Percentiles rank a stretch among this genome's conserved stretches.
Evolutionary conservation across 1,284 basidiomycete species (phyloP).

Genomic region (Apiotrichum veenhuisii): DNA sequence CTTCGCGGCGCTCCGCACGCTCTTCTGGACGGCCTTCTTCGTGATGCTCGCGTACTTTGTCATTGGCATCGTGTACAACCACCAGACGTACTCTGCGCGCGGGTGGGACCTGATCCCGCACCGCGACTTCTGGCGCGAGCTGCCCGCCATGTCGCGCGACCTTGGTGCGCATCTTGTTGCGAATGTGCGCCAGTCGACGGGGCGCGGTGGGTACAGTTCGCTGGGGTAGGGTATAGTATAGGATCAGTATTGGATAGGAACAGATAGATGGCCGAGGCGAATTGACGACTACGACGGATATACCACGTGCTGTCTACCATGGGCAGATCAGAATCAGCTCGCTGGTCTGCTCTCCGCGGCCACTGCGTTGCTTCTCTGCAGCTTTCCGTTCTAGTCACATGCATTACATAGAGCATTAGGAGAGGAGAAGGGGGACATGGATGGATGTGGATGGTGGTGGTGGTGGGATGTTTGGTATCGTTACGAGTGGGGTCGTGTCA

Average conservation of each 20-base stretch:
- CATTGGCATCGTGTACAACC: constrained; percentile 50
- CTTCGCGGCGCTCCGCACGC: constrained; percentile 27
- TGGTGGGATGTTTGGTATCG: background rate
- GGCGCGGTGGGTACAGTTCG: constrained; percentile 41
- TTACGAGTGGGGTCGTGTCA: background rate
- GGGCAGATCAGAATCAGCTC: too few relatives aligned
- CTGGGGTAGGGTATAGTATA: constrained; percentile 23
- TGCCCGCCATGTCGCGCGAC: constrained; percentile 42
- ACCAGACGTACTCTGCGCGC: constrained; percentile 48
- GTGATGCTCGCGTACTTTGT: constrained; percentile 41
- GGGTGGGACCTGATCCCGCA: constrained; percentile 51
- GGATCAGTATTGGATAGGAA: too few relatives aligned
- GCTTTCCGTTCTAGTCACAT: background rate
- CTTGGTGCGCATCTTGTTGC: constrained; percentile 41
- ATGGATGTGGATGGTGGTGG: background rate
- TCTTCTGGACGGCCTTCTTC: constrained; percentile 39
- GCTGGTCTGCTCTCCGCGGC: background rate
- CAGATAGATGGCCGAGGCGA: too few relatives aligned
- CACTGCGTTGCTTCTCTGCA: background rate
- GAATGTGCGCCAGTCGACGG: constrained; percentile 31
- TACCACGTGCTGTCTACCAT: too few relatives aligned
- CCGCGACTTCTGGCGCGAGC: constrained; percentile 50
- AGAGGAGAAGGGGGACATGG: background rate
- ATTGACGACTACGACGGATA: too few relatives aligned
- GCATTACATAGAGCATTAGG: constrained; percentile 6